These are phyloP conservation scores for Miamiensis avidus DNA, from an alignment of 169 alveolate species.

Conservation along the genomic window DNA sequence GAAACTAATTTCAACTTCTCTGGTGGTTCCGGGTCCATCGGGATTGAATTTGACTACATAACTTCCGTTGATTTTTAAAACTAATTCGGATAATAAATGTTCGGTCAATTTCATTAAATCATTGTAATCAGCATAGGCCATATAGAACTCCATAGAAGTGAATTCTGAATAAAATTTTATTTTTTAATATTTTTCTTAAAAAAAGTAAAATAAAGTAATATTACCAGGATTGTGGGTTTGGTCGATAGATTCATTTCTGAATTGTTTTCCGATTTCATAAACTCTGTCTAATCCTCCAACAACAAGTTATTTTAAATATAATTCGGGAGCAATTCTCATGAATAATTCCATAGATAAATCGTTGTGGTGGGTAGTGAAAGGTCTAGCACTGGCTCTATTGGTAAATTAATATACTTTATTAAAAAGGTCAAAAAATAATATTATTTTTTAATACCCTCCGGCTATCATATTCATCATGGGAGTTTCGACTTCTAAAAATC, in stretches of 20 bases:
- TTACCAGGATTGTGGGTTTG: conserved; percentile 23
- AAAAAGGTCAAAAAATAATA: background rate
- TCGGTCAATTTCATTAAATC: conserved; percentile 97
- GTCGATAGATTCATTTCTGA: conserved; percentile 94
- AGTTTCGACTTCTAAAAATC: conserved; percentile 99
- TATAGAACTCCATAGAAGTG: conserved; percentile 98
- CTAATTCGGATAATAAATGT: conserved; percentile 92
- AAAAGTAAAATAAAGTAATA: background rate
- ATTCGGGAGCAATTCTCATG: conserved; percentile 99
- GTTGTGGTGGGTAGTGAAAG: conserved; percentile 98
- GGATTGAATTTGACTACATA: conserved; percentile 95
- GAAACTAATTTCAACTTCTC: conserved; percentile 91
- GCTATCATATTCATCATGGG: conserved; percentile 97
- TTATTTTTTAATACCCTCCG: conserved; percentile 87
- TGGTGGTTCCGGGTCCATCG: conserved; percentile 80
- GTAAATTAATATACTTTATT: background rate
- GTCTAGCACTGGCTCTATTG: conserved; percentile 95
- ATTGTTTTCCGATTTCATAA: conserved; percentile 98
- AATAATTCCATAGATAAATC: conserved; percentile 94
- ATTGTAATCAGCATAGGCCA: conserved; percentile 97
- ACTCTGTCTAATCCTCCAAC: conserved; percentile 98
- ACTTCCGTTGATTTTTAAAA: conserved; percentile 89
- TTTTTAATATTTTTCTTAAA: conserved; percentile 98
- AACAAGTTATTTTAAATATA: conserved; percentile 95
- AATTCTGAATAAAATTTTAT: too few relatives aligned